Conservation (phyloP, 1,284 basidiomycete species). For the Cryptococcus hybrid region DNA sequence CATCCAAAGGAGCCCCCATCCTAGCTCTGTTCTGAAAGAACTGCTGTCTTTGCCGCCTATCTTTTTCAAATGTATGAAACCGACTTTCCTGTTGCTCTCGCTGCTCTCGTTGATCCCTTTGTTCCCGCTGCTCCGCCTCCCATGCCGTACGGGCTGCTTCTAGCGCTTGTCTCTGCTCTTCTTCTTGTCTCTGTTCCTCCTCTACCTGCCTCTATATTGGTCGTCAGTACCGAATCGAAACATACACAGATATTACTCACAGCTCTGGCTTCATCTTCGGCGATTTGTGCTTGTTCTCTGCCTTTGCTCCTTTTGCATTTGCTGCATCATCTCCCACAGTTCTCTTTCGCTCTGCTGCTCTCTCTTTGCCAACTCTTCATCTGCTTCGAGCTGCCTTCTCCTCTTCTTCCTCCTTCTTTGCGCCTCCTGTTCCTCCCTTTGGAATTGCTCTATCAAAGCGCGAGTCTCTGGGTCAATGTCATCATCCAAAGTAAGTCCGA, state of each 20-base stretch:
- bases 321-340: constrained; percentile 38
- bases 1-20: constrained; percentile 11
- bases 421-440: constrained; percentile 36
- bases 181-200: constrained; percentile 21
- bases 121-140: constrained; percentile 15
- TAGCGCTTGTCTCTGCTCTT: constrained; percentile 17
- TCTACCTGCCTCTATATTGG: constrained; percentile 25
- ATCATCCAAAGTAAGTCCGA: constrained; percentile 23
- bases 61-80: constrained; percentile 24
- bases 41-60: constrained; percentile 27
- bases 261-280: constrained; percentile 29
- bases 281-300: constrained; percentile 23
- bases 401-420: constrained; percentile 24
- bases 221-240: constrained; percentile 7
- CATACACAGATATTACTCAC: constrained; percentile 14
- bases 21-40: constrained; percentile 20
- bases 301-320: constrained; percentile 16
- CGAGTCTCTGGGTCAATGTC: constrained; percentile 32
- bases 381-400: constrained; percentile 31
- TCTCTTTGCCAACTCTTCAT: constrained; percentile 39
- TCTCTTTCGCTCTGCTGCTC: constrained; percentile 47
- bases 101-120: constrained; percentile 1
- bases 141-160: constrained; percentile 17
- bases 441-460: constrained; percentile 32
- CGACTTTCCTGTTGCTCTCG: constrained; percentile 12